phyloP scores from a whole-genome alignment of 768 basidiomycete genomes.

The Inosperma sp. region DNA sequence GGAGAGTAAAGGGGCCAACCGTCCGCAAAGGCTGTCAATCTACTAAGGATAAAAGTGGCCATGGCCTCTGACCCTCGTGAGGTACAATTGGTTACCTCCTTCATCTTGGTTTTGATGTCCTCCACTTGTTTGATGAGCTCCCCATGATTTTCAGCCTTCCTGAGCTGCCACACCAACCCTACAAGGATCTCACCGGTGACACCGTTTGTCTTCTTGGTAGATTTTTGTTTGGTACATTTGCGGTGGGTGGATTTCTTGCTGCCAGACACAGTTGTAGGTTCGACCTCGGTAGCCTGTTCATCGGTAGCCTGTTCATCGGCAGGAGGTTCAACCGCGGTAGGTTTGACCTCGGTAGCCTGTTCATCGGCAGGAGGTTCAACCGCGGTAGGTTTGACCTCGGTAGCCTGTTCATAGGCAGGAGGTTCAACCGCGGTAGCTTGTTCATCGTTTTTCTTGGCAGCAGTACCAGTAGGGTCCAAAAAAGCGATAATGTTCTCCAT shows the following conservation, averaged over 20 bases:
- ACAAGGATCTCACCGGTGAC: no score
- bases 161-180: no score
- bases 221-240: no score
- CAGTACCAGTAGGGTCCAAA: background rate
- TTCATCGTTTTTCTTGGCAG: background rate
- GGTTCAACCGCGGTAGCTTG: background rate
- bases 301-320: no score
- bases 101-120: background rate
- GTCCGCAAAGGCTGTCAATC: background rate
- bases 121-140: background rate
- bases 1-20: background rate
- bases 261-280: no score
- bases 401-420: background rate
- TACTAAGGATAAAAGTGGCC: background rate
- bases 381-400: background rate
- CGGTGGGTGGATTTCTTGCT: no score
- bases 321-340: no score
- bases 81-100: background rate
- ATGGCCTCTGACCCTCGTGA: background rate
- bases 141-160: no score
- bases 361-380: background rate
- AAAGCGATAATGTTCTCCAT: background rate
- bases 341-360: no score
- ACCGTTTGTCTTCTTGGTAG: no score
- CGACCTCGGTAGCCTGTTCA: no score